Conservation (phyloP, 148 eudicot species). For the Gaultheria prostrata region DNA sequence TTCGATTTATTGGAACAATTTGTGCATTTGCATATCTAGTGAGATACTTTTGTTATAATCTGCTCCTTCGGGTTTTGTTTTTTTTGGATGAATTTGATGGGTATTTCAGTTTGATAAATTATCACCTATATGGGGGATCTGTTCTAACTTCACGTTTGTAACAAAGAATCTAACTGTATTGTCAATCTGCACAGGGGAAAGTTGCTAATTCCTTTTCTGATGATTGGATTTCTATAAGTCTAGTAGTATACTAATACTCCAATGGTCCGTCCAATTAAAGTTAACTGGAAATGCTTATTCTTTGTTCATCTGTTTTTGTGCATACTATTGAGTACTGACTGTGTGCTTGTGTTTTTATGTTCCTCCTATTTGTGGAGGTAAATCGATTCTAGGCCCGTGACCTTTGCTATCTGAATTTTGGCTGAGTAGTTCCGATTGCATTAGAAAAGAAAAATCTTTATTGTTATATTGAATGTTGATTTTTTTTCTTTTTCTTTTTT, state of each 20-base stretch:
- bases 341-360: background rate
- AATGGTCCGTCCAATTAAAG: background rate
- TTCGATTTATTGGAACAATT: conserved; percentile 3
- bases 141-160: background rate
- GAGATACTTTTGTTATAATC: background rate
- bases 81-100: conserved; percentile 5
- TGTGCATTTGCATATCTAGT: background rate
- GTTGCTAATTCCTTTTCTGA: background rate
- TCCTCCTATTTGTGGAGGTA: background rate
- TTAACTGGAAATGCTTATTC: conserved; percentile 1
- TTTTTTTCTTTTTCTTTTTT: background rate
- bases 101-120: conserved; percentile 10
- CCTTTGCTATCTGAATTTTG: conserved; percentile 9
- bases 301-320: background rate
- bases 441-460: conserved; percentile 10
- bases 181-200: background rate
- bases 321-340: background rate
- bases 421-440: background rate
- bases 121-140: conserved; percentile 10
- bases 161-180: background rate
- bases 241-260: background rate
- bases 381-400: background rate
- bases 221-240: background rate
- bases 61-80: conserved; percentile 6
- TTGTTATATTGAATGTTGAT: background rate